Evolutionary conservation across 208 protist species (phyloP), one percentile per base, ranked within the genome.

Genomic region (Leishmania guyanensis): DNA sequence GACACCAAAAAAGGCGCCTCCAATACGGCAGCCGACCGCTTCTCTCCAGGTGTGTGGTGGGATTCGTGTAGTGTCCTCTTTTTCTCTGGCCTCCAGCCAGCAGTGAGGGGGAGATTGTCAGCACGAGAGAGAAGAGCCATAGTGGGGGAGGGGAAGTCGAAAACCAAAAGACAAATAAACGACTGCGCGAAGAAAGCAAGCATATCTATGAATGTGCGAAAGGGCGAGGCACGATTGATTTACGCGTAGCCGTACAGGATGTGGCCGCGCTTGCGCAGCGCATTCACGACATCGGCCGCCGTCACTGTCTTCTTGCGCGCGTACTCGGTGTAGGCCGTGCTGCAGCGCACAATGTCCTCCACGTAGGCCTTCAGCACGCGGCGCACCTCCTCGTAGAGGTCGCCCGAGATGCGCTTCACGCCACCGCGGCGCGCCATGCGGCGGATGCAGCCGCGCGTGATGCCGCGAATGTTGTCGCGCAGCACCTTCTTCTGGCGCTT

Each of bases 381-480:
- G 77, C 90, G 90, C 72, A 93, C 85, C 88, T 93, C 90, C 79
- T 93, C 87, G 90, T 93, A 91, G 77, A 91, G 86, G 80, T 89
- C 87, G 69, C 80, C 81, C 43, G 86, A 90, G 89, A 98, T 98
- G 84, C 96, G 92, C 89, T 97, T 97, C 80, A 98, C 94, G 80
- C 96, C 96, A 86, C 96, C 96, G 87, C 96, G 89, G 88, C 96
- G 91, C 70, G 96, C 96, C 69, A 98, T 88, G 87, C 96, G 92
- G 89, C 94, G 91, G 81, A 98, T 95, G 66, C 94, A 92, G 75
- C 92, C 93, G 76, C 91, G 90, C 56, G 91, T 96, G 87, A 96
- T 95, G 86, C 91, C 92, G 81, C 86, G 88, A 77, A 97, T 94
- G 87, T 93, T 94, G 84, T 97, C 94, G 86, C 94, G 91, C 50